Evolutionary conservation across 192 early-diverging fungal genomes (phyloP).

Genomic region (Kappamyces sp.): DNA sequence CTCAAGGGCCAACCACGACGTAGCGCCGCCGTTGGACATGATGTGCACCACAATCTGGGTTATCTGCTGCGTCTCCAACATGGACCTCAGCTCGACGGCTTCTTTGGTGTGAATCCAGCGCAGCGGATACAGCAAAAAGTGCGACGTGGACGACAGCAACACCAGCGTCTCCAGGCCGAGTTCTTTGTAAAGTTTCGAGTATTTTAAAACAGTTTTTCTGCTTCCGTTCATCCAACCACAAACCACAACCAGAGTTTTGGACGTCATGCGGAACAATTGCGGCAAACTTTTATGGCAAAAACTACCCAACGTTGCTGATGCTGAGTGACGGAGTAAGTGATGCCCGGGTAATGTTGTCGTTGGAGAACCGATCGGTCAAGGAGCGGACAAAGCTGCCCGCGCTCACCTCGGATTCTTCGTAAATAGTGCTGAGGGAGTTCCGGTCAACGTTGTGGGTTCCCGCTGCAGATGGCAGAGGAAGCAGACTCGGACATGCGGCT

Average conservation of each 20-base stretch:
- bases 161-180: constrained; percentile 3
- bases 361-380: no score
- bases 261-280: no score
- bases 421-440: no score
- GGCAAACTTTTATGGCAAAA: no score
- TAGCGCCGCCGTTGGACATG: constrained; percentile 17
- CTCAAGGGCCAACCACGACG: neutral
- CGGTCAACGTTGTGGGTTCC: no score
- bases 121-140: neutral
- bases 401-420: no score
- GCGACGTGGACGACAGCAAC: neutral
- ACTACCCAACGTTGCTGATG: no score
- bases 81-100: neutral
- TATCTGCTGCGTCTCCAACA: neutral
- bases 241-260: constrained; percentile 4
- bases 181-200: neutral
- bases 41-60: neutral
- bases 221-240: constrained; percentile 14
- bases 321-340: no score
- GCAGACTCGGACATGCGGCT: no score
- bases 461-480: no score
- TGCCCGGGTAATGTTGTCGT: no score
- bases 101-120: neutral
- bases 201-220: constrained; percentile 4
- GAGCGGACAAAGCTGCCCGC: no score